Evolutionary conservation across 768 basidiomycete species (phyloP), one percentile per base, ranked within the genome.

Genomic region (Tephrocybe rancida): DNA sequence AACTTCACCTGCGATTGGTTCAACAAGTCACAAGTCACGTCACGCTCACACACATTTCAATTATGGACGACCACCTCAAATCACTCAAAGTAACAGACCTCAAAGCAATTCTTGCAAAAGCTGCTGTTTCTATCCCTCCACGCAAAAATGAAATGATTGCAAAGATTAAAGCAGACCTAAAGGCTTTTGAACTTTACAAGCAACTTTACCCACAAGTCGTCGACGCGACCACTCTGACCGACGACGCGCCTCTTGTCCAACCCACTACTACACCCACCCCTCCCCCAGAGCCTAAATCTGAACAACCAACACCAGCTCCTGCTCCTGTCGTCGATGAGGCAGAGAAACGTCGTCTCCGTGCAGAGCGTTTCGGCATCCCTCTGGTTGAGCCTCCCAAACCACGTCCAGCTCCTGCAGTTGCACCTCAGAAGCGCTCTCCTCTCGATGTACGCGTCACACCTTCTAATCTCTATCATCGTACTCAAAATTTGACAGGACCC

Each of bases 1-100:
- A 50, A 37, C 35, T n/a, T n/a, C n/a, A 16, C 5, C 35, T 8
- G 75, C 74, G 74, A 79, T 79, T 79, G 76, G 77, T 73, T 75
- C 61, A 66, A 49, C 21, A 47, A 21, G 59, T 64, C 59, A 59
- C 51, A 54, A n/a, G 48, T 58, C 59, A 64, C 62, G 27, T 57
- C 62, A 56, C 64, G 48, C 51, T 50, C 47, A 53, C 55, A n/a
- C n/a, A n/a, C n/a, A 51, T 48, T 35, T 52, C 59, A 60, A 32
- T 56, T 54, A 64, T 60, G 65, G 70, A 71, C 57, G 29, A 64
- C 24, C 72, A 75, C 63, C 72, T 74, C 54, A 85, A 84, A 68
- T 70, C 83, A 0, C 83, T 90, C 73, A 88, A 87, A 68, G 88
- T 88, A 64, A 77, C 79, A 30, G 87, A 90, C 59, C 83, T 90